Evolutionary conservation across 1,139 yeast species (phyloP).

Genomic region (Magnusiomyces sp.): DNA sequence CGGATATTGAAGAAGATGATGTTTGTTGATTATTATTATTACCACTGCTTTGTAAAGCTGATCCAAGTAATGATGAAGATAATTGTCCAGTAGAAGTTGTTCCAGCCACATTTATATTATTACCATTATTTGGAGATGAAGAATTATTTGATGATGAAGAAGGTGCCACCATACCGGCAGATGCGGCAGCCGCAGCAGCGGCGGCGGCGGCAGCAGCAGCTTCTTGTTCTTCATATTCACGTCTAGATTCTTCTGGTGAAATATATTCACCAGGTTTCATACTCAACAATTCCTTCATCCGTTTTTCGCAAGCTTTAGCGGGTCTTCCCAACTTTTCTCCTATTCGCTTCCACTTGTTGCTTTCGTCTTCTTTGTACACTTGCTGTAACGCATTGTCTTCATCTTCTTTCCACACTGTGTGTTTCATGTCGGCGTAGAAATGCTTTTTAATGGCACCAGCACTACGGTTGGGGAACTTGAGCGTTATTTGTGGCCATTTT

Average conservation of each 20-base stretch:
- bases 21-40: too few relatives aligned
- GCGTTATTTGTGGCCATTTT: conserved; percentile 27
- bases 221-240: conserved; percentile 9
- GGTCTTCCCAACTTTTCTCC: conserved; percentile 27
- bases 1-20: too few relatives aligned
- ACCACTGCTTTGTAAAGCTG: too few relatives aligned
- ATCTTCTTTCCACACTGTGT: conserved; percentile 24
- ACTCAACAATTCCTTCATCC: conserved; percentile 17
- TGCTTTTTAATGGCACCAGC: conserved; percentile 31
- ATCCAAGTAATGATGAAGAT: too few relatives aligned
- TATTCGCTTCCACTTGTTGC: conserved; percentile 25
- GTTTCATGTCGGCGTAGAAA: conserved; percentile 30
- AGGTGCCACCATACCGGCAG: too few relatives aligned
- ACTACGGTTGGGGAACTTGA: conserved; percentile 26
- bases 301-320: conserved; percentile 25
- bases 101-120: too few relatives aligned
- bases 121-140: too few relatives aligned
- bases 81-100: too few relatives aligned
- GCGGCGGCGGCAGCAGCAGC: conserved; percentile 6
- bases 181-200: conserved; percentile 1
- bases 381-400: conserved; percentile 24
- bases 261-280: conserved; percentile 11
- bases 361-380: conserved; percentile 24
- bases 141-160: too few relatives aligned
- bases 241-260: conserved; percentile 11